Conservation (phyloP, 768 basidiomycete genomes). For the Leccinum longicurvipes region DNA sequence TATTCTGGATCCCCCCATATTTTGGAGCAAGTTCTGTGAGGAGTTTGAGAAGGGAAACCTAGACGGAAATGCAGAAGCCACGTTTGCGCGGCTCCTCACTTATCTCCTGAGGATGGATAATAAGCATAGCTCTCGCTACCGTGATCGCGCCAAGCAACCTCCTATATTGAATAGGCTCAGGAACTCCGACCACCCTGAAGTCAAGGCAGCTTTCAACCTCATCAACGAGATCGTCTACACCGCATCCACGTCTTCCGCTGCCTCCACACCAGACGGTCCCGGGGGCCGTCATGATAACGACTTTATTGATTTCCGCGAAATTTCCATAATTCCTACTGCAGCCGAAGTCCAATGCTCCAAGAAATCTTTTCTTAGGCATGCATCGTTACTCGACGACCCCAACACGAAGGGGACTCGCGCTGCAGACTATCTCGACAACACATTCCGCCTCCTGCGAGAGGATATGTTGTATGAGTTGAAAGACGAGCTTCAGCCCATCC, state of each 20-base stretch:
- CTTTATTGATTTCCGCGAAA: constrained; percentile 54
- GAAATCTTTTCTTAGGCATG: constrained; percentile 47
- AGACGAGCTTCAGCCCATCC: constrained; percentile 49
- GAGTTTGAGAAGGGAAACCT: constrained; percentile 36
- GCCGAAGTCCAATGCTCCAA: constrained; percentile 49
- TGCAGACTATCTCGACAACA: constrained; percentile 58
- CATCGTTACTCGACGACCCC: constrained; percentile 42
- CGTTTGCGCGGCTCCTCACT: constrained; percentile 49
- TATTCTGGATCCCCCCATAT: constrained; percentile 50
- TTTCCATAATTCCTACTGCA: constrained; percentile 62
- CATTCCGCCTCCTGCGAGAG: constrained; percentile 62
- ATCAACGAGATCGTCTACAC: constrained; percentile 40
- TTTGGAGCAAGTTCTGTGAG: constrained; percentile 40
- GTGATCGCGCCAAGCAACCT: constrained; percentile 34
- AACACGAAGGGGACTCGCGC: constrained; percentile 35
- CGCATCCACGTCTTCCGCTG: constrained; percentile 15
- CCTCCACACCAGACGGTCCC: constrained; percentile 32
- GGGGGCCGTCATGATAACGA: constrained; percentile 75
- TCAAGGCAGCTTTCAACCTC: constrained; percentile 33
- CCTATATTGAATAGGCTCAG: constrained; percentile 26
- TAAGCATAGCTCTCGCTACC: constrained; percentile 35
- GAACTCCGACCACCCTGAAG: constrained; percentile 21
- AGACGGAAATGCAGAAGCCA: constrained; percentile 32
- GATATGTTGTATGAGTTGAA: constrained; percentile 58
- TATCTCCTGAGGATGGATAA: constrained; percentile 43